These are phyloP conservation scores for Botrytis porri DNA, from an alignment of 2,329 filamentous ascomycete genomes.

Conservation along the genomic window DNA sequence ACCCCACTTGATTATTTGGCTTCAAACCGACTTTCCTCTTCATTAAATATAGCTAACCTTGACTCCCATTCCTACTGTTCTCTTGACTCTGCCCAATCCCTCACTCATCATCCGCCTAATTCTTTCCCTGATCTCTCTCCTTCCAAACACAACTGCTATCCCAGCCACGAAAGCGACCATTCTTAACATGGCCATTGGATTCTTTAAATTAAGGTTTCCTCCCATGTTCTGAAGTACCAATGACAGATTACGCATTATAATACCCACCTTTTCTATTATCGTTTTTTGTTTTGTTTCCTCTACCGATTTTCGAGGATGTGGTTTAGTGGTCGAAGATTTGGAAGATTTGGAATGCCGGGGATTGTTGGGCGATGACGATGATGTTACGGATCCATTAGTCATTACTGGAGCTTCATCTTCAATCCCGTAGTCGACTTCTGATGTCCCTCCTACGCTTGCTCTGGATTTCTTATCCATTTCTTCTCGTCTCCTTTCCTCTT, in stretches of 20 bases:
- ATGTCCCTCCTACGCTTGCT: slow-evolving; percentile 52
- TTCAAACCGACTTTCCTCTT: neutral
- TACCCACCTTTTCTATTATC: slow-evolving; percentile 30
- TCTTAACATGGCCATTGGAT: slow-evolving; percentile 55
- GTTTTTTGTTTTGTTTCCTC: slow-evolving; percentile 22
- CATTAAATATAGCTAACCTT: slow-evolving; percentile 92
- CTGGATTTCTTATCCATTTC: slow-evolving; percentile 44
- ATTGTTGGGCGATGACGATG: slow-evolving; percentile 22
- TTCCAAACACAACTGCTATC: slow-evolving; percentile 71
- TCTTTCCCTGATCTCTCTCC: slow-evolving; percentile 71
- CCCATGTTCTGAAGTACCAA: slow-evolving; percentile 51
- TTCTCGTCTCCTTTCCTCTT: slow-evolving; percentile 53
- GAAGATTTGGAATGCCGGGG: slow-evolving; percentile 38
- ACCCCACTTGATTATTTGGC: neutral
- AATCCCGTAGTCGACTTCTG: slow-evolving; percentile 68
- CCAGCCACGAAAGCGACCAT: slow-evolving; percentile 77
- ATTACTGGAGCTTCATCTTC: slow-evolving; percentile 41
- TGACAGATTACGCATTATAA: slow-evolving; percentile 52
- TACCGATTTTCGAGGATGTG: slow-evolving; percentile 17
- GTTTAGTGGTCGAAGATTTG: slow-evolving; percentile 26
- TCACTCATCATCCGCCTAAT: slow-evolving; percentile 65
- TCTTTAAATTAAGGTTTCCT: slow-evolving; percentile 48
- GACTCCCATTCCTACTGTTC: slow-evolving; percentile 84
- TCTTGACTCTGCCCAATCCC: slow-evolving; percentile 55
- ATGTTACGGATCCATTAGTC: neutral